A percentile compares a stretch with the other conserved stretches of the same genome.
phyloP scores from a whole-genome alignment of 2,329 filamentous ascomycete species.

The Beauveria sp. region DNA sequence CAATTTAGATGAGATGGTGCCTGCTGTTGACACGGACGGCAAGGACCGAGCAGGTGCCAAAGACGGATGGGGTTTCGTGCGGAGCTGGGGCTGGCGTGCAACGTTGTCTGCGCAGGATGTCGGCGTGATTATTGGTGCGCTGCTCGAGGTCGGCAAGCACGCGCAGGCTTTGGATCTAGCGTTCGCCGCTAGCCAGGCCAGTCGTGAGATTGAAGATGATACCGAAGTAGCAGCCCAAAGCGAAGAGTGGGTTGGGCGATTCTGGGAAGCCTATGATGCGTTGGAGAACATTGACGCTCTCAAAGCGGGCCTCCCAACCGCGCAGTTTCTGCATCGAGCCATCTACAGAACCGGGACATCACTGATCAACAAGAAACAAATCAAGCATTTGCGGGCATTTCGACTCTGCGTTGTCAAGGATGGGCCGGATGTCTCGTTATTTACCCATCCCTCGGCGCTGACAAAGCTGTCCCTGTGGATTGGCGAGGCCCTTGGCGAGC shows the following conservation, averaged over 20 bases:
- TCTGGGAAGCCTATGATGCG: slow-evolving; percentile 67
- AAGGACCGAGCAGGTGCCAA: slow-evolving; percentile 64
- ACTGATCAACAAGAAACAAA: slow-evolving; percentile 87
- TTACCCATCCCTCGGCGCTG: slow-evolving; percentile 85
- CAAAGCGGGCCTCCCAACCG: slow-evolving; percentile 68
- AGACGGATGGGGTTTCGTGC: slow-evolving; percentile 94
- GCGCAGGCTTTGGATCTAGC: slow-evolving; percentile 27
- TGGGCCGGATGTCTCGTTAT: slow-evolving; percentile 82
- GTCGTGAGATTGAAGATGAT: slow-evolving; percentile 39
- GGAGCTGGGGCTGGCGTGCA: slow-evolving; percentile 96
- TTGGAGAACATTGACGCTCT: slow-evolving; percentile 67
- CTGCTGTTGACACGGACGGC: slow-evolving; percentile 64
- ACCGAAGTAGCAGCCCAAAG: slow-evolving; percentile 43
- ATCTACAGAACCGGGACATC: slow-evolving; percentile 90
- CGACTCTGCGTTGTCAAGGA: slow-evolving; percentile 95
- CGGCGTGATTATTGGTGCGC: slow-evolving; percentile 82
- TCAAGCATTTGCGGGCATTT: slow-evolving; percentile 85
- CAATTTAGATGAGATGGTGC: slow-evolving; percentile 88
- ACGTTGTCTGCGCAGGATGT: slow-evolving; percentile 91
- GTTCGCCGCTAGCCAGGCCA: slow-evolving; percentile 22
- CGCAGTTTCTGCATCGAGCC: slow-evolving; percentile 82
- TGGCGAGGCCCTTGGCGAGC: slow-evolving; percentile 81
- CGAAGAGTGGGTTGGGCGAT: slow-evolving; percentile 59
- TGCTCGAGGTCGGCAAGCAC: slow-evolving; percentile 80
- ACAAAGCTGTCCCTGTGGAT: slow-evolving; percentile 94